Conservation (phyloP, 805 yeast species). For the Candida germanica region DNA sequence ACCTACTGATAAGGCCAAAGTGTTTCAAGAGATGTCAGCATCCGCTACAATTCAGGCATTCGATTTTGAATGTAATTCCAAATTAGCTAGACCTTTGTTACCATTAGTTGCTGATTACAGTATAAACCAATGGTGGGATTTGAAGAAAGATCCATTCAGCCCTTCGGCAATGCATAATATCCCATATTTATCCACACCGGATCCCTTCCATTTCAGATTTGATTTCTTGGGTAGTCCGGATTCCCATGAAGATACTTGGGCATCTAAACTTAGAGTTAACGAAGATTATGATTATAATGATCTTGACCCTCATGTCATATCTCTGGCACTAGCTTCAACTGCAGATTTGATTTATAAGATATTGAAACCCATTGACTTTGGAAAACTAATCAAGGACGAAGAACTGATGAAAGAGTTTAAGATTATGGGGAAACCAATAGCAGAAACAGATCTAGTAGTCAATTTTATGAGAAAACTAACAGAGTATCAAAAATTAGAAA, state of each 20-base stretch:
- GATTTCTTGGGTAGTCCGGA: conserved; percentile 28
- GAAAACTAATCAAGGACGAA: conserved; percentile 9
- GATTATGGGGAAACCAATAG: conserved; percentile 7
- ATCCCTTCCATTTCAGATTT: conserved; percentile 34
- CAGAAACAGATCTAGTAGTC: conserved; percentile 10
- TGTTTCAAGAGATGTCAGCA: conserved; percentile 16
- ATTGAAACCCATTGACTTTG: conserved; percentile 21
- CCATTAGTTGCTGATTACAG: conserved; percentile 62
- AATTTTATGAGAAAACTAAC: conserved; percentile 11
- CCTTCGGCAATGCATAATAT: conserved; percentile 42
- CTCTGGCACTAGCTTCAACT: conserved; percentile 23
- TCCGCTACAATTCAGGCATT: conserved; percentile 14
- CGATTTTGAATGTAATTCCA: conserved; percentile 32
- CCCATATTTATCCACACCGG: conserved; percentile 58
- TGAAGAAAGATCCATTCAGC: conserved; percentile 16
- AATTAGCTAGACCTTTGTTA: conserved; percentile 41
- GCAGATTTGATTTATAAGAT: conserved; percentile 22
- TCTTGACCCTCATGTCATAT: conserved; percentile 32
- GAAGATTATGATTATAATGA: conserved; percentile 46
- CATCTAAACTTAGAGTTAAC: conserved; percentile 42
- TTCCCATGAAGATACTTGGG: conserved; percentile 41
- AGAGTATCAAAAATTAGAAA: conserved; percentile 16
- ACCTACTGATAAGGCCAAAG: conserved; percentile 18
- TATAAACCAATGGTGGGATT: conserved; percentile 44
- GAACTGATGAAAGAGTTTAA: conserved; percentile 4